A percentile compares a stretch with the other conserved stretches of the same genome.
Conservation (phyloP, 2,329 filamentous ascomycete species). For the Colletotrichum sp. region DNA sequence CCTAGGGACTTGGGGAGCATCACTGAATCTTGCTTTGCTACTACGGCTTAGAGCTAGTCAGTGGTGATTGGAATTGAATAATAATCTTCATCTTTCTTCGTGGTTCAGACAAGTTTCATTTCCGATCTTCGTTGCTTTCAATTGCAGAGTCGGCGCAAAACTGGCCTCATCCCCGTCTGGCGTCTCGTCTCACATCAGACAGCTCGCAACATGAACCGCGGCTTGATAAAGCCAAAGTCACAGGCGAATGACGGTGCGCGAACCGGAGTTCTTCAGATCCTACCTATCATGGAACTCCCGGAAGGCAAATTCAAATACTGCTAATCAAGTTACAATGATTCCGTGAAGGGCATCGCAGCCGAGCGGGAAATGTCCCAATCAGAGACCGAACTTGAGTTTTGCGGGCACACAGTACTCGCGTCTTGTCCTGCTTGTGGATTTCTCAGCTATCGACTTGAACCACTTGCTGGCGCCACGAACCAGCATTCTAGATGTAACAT, state of each 20-base stretch:
- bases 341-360: fast-evolving
- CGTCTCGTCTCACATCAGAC: not conserved
- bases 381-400: not conserved
- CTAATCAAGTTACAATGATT: not conserved
- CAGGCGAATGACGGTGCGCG: too few relatives aligned
- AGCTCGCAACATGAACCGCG: not conserved
- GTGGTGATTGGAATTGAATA: not conserved
- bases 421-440: not conserved
- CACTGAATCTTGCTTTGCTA: not conserved
- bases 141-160: not conserved
- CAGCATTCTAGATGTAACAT: not conserved
- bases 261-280: too few relatives aligned
- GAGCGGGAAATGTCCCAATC: fast-evolving
- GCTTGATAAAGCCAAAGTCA: too few relatives aligned
- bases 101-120: not conserved
- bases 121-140: not conserved
- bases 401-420: not conserved
- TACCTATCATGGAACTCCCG: too few relatives aligned
- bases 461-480: not conserved
- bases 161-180: not conserved
- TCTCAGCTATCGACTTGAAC: not conserved
- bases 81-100: not conserved
- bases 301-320: not conserved
- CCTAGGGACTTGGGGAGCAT: slow-evolving; percentile 4
- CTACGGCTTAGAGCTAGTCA: not conserved